Base-by-base conservation (phyloP, 225 moss, liverwort and hornwort genomes). In the Asterella californica region DNA sequence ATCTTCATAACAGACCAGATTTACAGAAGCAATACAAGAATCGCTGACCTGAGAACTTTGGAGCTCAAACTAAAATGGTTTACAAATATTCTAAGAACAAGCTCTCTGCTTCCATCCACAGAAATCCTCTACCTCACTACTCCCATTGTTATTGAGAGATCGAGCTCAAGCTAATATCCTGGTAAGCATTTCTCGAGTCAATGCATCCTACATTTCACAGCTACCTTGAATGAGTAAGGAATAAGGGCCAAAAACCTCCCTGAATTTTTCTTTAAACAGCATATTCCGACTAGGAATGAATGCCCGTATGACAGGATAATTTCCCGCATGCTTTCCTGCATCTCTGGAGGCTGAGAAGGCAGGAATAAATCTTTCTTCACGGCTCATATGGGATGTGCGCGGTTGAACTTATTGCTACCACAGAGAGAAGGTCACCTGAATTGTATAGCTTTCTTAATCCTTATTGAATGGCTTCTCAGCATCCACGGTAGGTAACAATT, bases 1-100 rank as follows among this genome's bases (percentile, higher is more conserved):
- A 76, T 76, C 59, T 76, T 76, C 57, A 76, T 76, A 76, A 38
- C 57, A 52, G 37, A 59, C 75, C 54, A 76, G 24, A 76, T 57
- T 76, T 76, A 76, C 75, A 76, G 75, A 38, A 21, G 59, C 75
- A 76, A 76, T 59, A 59, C 37, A 37, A 59, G 59, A 76, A 59
- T 34, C 33, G 57, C 25, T 52, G 75, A 76, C 57, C 57, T 76
- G 75, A 22, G 75, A 59, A 76, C 36, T 76, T 59, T 36, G 75
- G 74, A 76, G 59, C 57, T 76, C 32, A 59, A 59, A 24, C 75
- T 76, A 49, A 67, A 34, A 33, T 76, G 57, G 22, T 27, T 76
- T 59, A 38, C 55, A 59, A n/a, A 36, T 52, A 76, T 24, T 33
- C 57, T 34, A 54, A 24, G 21, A 59, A 36, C 37, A 59, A 76